Base-by-base conservation (phyloP, 106 monocot genomes). In the Agapanthus africanus region DNA sequence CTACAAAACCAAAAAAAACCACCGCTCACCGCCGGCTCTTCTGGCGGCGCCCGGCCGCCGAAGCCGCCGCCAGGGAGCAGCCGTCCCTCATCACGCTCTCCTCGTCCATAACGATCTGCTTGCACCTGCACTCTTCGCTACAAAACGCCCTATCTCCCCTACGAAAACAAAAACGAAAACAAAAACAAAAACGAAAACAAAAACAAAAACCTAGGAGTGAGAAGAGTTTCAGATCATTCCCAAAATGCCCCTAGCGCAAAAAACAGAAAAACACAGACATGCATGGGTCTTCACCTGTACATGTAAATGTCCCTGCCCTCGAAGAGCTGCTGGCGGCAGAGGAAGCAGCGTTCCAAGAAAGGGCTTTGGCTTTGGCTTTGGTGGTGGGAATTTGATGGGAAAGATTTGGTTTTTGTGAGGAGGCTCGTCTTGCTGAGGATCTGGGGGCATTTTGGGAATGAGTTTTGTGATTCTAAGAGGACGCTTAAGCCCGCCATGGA, bases 401-500 rank as follows among this genome's bases (percentile, higher is more conserved):
- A 15, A 31, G 16, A 28, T 27, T 7, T 26, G 42, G 31, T 35
- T 8, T 65, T 40, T 11, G 44, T 33, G 30, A 14, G 52, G 15
- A 70, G 10, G 77, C 57, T 50, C 4, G 73, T 26, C 39, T 82
- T 82, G 77, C 65, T 82, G 33, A 82, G 25, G 61, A 82, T 74
- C 25, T 81, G 76, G 50, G 71, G 50, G 61, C 30, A 32, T 37
- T 73, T 76, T 8, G 23, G 54, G 68, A 70, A 34, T 47, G 65
- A 15, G 47, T 19, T 11, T 7, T 71, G 62, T 7, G 66, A 13
- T 22, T 82, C 82, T 38, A 82, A 37, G 44, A 82, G 59, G 0
- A 82, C 73, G 37, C 73, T 70, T 23, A 82, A 60, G 10, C 82
- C 82, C 21, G 73, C 78, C 82, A 82, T 82, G n/a, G n/a, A n/a